Base-by-base conservation (phyloP, 169 alveolate genomes). In the Besnoitia besnoiti region DNA sequence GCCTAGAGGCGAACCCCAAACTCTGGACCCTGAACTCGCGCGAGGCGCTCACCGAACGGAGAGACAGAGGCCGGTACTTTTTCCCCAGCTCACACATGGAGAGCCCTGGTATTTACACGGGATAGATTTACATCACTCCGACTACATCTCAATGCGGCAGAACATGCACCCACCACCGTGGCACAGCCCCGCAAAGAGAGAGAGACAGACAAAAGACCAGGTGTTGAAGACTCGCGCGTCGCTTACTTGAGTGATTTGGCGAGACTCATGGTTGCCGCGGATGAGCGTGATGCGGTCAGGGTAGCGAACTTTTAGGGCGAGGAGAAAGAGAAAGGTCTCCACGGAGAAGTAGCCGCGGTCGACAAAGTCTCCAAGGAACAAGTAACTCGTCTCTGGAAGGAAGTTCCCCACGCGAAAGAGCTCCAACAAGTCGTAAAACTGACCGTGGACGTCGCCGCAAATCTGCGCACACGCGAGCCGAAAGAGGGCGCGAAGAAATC, bases 401-500 rank as follows among this genome's bases (percentile, higher is more conserved):
- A 93, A 76, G 7, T 98, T 98, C 21, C 99, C 99, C 44, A 98
- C 97, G 84, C 98, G 96, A 91, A 99, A 99, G 55, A 99, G 94
- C 94, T 98, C 99, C 95, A 98, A 94, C 91, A 99, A 96, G 94
- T 99, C 99, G 97, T 97, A 98, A 95, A 99, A 98, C 96, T 99
- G 99, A 16, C 99, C 99, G 94, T 99, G 99, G 90, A 99, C 98
- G 95, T 99, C 99, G 33, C 99, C 99, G 89, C 99, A 99, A 33
- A 98, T 98, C 95, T 94, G 92, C 8, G 76, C 62, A 50, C 10
- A 19, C 62, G n/a, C 12, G 24, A 67, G 44, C 44, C 14, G 80
- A 30, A n/a, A 35, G 46, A 67, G 10, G 24, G 2, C 44, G 14
- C 39, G 12, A 1, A 67, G 80, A 30, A 67, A 35, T n/a, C n/a